A percentile compares a stretch with the other conserved stretches of the same genome.
Evolutionary conservation across 192 early-diverging fungal species (phyloP).

Genomic region (Coemansia pectinata): DNA sequence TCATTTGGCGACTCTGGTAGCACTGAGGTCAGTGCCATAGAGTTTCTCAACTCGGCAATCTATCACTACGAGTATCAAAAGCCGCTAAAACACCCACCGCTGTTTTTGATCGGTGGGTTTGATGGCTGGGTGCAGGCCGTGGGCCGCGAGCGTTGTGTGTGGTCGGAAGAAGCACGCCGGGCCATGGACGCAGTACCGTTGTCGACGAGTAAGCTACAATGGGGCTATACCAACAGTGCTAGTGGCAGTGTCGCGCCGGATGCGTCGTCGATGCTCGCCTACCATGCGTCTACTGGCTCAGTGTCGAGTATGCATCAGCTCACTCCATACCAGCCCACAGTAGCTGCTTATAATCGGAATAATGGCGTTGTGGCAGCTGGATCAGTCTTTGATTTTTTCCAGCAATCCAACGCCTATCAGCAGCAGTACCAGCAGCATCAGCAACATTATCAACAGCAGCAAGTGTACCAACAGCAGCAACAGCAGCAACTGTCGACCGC

Average conservation of each 20-base stretch:
- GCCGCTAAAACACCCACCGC: conserved; percentile 57
- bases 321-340: conserved; percentile 10
- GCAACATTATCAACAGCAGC: neutral
- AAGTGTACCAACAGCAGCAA: neutral
- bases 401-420: conserved; percentile 18
- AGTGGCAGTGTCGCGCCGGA: neutral
- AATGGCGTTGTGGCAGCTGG: conserved; percentile 9
- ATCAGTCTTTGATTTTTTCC: conserved; percentile 48
- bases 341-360: neutral
- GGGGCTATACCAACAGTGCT: neutral
- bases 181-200: neutral
- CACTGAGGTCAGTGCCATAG: conserved; percentile 23
- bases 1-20: conserved; percentile 46
- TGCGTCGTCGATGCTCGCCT: conserved; percentile 17
- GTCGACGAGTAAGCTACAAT: neutral
- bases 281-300: conserved; percentile 19
- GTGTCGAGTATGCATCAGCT: conserved; percentile 5
- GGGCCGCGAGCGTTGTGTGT: conserved; percentile 35
- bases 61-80: conserved; percentile 63
- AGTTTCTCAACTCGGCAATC: conserved; percentile 60
- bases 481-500: neutral
- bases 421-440: conserved; percentile 19
- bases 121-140: conserved; percentile 67
- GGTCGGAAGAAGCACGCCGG: conserved; percentile 28
- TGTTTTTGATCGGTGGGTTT: conserved; percentile 80